Conservation (phyloP, 345 rosid genomes). For the Arabidopsis suecica region DNA sequence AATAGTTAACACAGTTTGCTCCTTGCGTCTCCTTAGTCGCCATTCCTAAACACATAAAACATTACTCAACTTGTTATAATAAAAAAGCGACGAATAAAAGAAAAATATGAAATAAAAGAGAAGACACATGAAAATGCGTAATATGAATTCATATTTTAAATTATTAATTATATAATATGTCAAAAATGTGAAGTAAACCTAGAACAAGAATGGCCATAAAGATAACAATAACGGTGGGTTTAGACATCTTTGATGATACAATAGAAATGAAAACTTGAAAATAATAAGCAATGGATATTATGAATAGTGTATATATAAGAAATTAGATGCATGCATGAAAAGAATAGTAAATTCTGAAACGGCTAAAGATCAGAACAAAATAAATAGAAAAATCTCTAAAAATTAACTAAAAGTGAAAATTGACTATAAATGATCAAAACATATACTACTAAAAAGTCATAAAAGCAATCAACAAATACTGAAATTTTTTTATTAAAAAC, state of each 20-base stretch:
- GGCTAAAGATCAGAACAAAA: neutral
- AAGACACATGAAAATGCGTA: neutral
- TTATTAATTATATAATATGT: no score
- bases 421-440: neutral
- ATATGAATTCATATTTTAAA: neutral
- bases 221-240: neutral
- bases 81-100: neutral
- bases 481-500: no score
- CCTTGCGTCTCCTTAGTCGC: conserved; percentile 5
- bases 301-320: neutral
- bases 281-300: neutral
- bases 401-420: neutral
- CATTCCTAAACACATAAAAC: neutral
- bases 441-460: no score
- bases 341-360: neutral
- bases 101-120: neutral
- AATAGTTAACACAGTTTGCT: neutral
- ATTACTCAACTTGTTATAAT: no score
- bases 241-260: neutral
- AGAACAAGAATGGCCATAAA: neutral
- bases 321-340: neutral
- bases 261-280: neutral
- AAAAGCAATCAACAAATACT: neutral
- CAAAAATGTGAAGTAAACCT: neutral
- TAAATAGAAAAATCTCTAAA: neutral